Base-by-base conservation (phyloP, 768 basidiomycete species). In the Russula ochroleuca region DNA sequence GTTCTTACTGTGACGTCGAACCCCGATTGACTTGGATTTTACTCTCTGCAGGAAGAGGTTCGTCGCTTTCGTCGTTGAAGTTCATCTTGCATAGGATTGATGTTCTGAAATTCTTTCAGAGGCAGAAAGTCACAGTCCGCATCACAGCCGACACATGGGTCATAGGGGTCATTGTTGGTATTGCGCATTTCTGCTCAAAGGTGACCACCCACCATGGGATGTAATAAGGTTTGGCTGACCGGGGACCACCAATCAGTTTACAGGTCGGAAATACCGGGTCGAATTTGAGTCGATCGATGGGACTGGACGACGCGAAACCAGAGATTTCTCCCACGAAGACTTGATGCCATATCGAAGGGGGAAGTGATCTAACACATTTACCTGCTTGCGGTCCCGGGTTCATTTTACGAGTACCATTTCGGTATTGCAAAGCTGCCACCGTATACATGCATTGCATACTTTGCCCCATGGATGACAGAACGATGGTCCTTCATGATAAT, bases 81-180 rank as follows among this genome's bases (percentile, higher is more conserved):
- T 9, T 45, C 21, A 7, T 41, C 14, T n/a, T 19, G 47, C 35
- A 45, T 11, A 4, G 14, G n/a, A 33, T 45, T 50, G 25, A 45
- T n/a, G 11, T 43, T 56, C n/a, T 17, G 14, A 15, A 58, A 25
- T 23, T n/a, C 31, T 33, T 56, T 38, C 43, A 72, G 72, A 56
- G 66, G 37, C 67, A 74, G 59, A 57, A 61, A 17, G 76, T 76
- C 31, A 65, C 67, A 43, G 73, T 73, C 14, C 70, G 68, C 33
- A 67, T 76, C 52, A 57, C 66, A 19, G 67, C 68, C 5, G 70
- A 77, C 49, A 58, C 70, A 5, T 77, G 75, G 75, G 73, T 73
- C n/a, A 62, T 74, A 25, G 74, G 74, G 5, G 47, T 77, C 31
- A 55, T 77, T 23, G 67, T 76, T 31, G 50, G 67, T 3, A 45